Evolutionary conservation across 176 grass and related monocot species (phyloP), one percentile per base, ranked within the genome.

Genomic region (Pharus latifolius): DNA sequence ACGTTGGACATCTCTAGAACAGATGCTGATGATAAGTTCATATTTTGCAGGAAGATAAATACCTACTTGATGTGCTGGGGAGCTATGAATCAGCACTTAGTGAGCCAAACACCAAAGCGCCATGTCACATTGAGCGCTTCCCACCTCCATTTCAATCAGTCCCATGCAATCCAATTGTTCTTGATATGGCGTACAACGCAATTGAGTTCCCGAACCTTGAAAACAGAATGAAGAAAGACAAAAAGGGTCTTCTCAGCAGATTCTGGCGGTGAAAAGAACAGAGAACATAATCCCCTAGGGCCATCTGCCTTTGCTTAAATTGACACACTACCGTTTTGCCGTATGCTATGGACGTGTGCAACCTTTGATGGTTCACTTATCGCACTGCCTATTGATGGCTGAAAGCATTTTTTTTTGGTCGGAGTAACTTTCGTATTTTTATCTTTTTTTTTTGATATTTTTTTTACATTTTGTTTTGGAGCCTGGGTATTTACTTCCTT

Each of bases 151-250:
- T 85, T 57, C 87, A 93, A 60, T 84, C 84, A 12, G 82, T 85
- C 65, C 84, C 87, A 37, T 99, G 90, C 82, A 99, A 94, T 82
- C 95, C 95, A 4, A 88, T 99, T 61, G 95, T 99, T 53, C 81
- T 99, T 20, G 95, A 99, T 42, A 93, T 94, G 72, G 95, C 84
- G 24, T 94, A 94, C 76, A 88, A 80, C 26, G 57, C 78, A 1
- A 81, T 99, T 2, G 95, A 99, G 47, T 99, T 99, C 63, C 90
- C 95, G 3, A 91, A 74, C 63, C 73, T 98, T 14, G 95, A 94
- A 47, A 88, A 83, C 74, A 90, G 90, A 54, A 94, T 99, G 87
- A 99, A 99, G 79, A 99, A 96, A 63, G 92, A 89, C 49, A 96
- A 94, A 90, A 99, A 94, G 81, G 82, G 90, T 23, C 45, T 99